Evolutionary conservation across 768 basidiomycete species (phyloP), one percentile per base, ranked within the genome.

Genomic region (Cyclocybe cylindracea): DNA sequence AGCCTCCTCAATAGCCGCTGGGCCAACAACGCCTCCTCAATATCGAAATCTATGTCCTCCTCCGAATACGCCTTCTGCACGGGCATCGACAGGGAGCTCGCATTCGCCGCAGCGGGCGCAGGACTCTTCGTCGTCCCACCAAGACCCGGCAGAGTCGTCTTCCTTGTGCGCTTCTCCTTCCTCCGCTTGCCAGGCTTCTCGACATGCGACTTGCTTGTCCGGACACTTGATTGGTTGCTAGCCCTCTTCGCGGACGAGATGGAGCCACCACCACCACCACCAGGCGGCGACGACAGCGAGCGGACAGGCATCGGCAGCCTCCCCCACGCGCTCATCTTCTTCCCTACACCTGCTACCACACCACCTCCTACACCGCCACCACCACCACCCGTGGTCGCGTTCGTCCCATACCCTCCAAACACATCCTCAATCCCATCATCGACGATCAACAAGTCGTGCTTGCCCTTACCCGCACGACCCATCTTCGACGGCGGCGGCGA

Each of bases 21-120:
- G 36, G 70, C 64, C 38, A 71, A 61, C 51, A 71, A 57, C 34
- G 69, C 66, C 53, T 71, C 70, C 44, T 71, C 70, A 45, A 68
- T 42, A 24, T 61, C 63, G 40, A 70, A 65, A 34, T 61, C 66
- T 8, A 50, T 54, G 39, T 69, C 66, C 42, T 64, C 62, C 49
- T 24, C 24, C 24, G 24, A 24, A 24, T 24, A 33, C 32, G 5
- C 44, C 42, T 29, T 37, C 48, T 9, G 35, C 34, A 16, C 1
- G 16, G 16, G 16, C 16, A 13, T 35, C 9, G 13, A 32, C 11
- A 13, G 41, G 14, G 3, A 16, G 5, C 24, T 24, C 7, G 33
- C 36, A 46, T 47, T 55, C 4, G 31, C 16, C 11, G 44, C 11
- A 33, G 50, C 19, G 41, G 51, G 41, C 3, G 24, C 24, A 24